A percentile compares a stretch with the other conserved stretches of the same genome.
These are phyloP conservation scores for Sporothrix globosa DNA, from an alignment of 2,329 filamentous ascomycete genomes.

Conservation along the genomic window DNA sequence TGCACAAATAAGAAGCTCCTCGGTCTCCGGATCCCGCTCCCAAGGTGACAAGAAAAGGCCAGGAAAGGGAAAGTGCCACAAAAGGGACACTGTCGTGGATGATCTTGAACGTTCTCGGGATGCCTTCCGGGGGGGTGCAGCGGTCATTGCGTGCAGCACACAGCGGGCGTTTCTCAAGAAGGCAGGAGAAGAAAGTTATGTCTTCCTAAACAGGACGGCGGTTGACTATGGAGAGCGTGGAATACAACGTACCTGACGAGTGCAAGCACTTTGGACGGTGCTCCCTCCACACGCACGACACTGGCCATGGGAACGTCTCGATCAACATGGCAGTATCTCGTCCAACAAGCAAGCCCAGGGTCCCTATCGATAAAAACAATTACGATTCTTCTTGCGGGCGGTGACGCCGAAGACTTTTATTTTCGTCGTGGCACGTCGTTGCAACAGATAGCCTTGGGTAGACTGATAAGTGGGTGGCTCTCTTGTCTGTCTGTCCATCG, in stretches of 20 bases:
- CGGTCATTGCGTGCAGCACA: not conserved
- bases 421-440: not conserved
- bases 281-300: not conserved
- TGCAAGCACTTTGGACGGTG: not conserved
- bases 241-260: too few species aligned
- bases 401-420: not conserved
- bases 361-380: not conserved
- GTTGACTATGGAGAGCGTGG: not conserved
- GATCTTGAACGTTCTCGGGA: conserved; percentile 28
- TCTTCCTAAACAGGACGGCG: conserved; percentile 8
- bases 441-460: not conserved
- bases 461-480: not conserved
- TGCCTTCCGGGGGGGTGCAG: conserved; percentile 10
- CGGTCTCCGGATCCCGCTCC: not conserved
- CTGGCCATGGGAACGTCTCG: not conserved
- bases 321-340: not conserved
- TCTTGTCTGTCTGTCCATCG: not conserved
- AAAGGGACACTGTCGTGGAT: not conserved
- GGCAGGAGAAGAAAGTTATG: conserved; percentile 14
- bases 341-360: not conserved
- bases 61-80: conserved; percentile 5
- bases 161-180: conserved; percentile 20
- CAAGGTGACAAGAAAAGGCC: not conserved
- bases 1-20: not conserved
- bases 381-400: not conserved